Base-by-base conservation (phyloP, 2,329 filamentous ascomycete genomes). In the Phyllosticta citrichinensis region DNA sequence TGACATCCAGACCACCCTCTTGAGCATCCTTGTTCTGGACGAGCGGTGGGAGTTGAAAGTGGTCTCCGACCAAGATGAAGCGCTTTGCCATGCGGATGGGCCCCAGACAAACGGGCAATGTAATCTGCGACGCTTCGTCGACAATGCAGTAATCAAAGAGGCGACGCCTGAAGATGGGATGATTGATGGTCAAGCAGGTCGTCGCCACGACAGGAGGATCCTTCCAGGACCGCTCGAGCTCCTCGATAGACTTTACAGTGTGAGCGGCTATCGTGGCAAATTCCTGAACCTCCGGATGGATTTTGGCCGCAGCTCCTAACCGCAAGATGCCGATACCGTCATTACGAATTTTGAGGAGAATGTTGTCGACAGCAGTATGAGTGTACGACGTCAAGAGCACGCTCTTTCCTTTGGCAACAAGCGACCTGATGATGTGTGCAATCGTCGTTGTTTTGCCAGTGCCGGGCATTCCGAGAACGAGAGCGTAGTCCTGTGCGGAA, bases 401-500 rank as follows among this genome's bases (percentile, higher is more conserved):
- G 61, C 89, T 96, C 76, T 97, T 97, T 11, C 91, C 88, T 72
- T 96, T 89, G 0, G 87, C 85, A 5, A 94, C 87, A 30, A 99
- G 80, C 0, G 93, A 90, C 53, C 90, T 87, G 68, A 99, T 97
- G 66, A 99, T 97, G 71, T 97, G 92, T 5, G 93, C 91, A 69
- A 99, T 97, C 0, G 94, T 99, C 0, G 94, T 99, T 2, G 94
- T 99, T 75, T 99, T 99, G 62, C 94, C 94, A 0, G 94, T 99
- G 8, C 94, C 94, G 1, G 94, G 94, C 94, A 99, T 99, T 27
- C 94, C 94, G 20, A 99, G 83, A 12, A 99, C 92, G n/a, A 99
- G 80, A 8, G 94, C 93, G 73, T 97, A 99, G 75, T 99, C 92
- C 66, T 89, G 84, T 2, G 94, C 93, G 68, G 88, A 91, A 88